Conservation (phyloP, 1,284 basidiomycete species). For the Cutaneotrichosporon spelunceum region DNA sequence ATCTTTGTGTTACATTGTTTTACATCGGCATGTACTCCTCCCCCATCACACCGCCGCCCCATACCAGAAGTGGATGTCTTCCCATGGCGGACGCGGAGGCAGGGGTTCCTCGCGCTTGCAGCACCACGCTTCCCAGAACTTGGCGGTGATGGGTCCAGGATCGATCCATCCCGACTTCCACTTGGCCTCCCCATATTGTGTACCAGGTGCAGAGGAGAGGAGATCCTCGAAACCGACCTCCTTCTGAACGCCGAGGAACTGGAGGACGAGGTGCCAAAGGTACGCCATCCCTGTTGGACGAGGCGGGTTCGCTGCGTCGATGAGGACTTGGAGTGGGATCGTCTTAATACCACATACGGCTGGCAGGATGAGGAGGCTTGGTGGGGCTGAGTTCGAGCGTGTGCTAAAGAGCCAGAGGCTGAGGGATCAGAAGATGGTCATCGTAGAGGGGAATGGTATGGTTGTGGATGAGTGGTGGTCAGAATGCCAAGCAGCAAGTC, state of each 20-base stretch:
- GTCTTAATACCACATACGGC: not conserved
- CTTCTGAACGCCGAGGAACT: not conserved
- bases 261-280: not conserved
- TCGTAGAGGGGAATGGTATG: too few species aligned
- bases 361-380: not conserved
- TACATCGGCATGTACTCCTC: not conserved
- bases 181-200: not conserved
- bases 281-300: not conserved
- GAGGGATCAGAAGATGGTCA: too few species aligned
- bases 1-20: not conserved
- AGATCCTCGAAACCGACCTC: not conserved
- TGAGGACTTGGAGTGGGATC: not conserved
- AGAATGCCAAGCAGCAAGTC: too few species aligned
- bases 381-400: not conserved
- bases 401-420: too few species aligned
- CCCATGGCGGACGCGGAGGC: not conserved
- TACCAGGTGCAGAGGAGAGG: not conserved
- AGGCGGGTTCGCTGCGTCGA: not conserved
- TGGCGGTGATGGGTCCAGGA: not conserved
- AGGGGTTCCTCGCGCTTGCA: not conserved
- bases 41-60: not conserved
- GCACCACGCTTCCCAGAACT: not conserved
- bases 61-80: slow-evolving; percentile 1
- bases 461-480: too few species aligned
- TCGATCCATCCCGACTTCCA: not conserved